Evolutionary conservation across 345 rosid genomes (phyloP).

Genomic region (Salix arbutifolia): DNA sequence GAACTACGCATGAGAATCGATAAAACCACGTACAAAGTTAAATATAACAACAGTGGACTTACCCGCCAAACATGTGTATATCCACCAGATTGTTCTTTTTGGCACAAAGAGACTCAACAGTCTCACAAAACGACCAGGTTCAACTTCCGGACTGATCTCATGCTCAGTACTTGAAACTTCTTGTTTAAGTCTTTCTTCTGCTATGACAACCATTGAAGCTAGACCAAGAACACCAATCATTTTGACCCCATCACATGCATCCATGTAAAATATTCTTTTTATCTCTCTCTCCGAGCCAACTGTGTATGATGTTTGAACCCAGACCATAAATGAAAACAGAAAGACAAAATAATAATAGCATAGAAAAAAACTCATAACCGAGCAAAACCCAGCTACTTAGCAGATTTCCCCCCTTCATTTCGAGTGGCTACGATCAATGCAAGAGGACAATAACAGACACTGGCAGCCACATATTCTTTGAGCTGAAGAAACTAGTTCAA

Average conservation of each 20-base stretch:
- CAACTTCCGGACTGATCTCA: background rate
- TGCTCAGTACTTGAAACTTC: conserved; percentile 4
- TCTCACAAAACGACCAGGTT: background rate
- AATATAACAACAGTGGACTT: background rate
- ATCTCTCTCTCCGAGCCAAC: background rate
- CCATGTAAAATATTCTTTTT: conserved; percentile 14
- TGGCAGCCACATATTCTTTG: too few species aligned
- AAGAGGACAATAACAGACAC: too few species aligned
- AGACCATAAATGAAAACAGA: conserved; percentile 4
- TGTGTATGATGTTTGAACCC: background rate
- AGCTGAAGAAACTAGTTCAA: too few species aligned
- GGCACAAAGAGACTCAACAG: conserved; percentile 23
- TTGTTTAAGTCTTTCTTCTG: conserved; percentile 17
- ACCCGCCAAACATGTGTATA: conserved; percentile 43
- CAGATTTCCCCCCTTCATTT: too few species aligned
- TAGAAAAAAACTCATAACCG: too few species aligned
- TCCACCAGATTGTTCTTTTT: conserved; percentile 26
- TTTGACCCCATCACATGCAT: conserved; percentile 13
- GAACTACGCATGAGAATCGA: background rate
- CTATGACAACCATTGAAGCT: conserved; percentile 20
- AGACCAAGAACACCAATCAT: conserved; percentile 11
- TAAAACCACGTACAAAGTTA: background rate
- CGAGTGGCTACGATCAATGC: too few species aligned
- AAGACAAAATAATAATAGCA: too few species aligned
- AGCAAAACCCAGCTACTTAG: too few species aligned